Evolutionary conservation across 441 rosid genomes (phyloP), one percentile per base, ranked within the genome.

Genomic region (Aquilaria agallochum): DNA sequence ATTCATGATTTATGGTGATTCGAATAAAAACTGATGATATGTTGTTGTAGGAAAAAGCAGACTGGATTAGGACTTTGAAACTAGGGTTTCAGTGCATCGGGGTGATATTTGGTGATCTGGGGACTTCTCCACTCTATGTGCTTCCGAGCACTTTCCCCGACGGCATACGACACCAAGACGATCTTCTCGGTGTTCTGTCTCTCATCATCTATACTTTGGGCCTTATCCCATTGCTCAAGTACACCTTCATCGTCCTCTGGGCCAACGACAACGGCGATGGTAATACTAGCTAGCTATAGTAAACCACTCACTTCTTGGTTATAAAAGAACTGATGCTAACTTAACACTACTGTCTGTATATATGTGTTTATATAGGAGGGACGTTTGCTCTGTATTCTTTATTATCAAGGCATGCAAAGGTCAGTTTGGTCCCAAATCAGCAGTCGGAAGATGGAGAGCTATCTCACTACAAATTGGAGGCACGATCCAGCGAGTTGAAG

Each of bases 221-320:
- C 12, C 80, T 76, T 45, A 58, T 76, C 51, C 80, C 78, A 52
- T 59, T 76, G 34, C 63, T 70, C 78, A 76, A 76, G 61, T 76
- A 76, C 53, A 73, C 70, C 3, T 70, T 73, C 55, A 76, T 76
- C 56, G 76, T 74, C 46, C 64, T 76, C 62, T 62, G 59, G 67
- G 80, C 80, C 32, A 76, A 67, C 55, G 80, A 76, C 32, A 76
- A 76, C 40, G 80, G 80, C 34, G 72, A 76, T 73, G 80, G 81
- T 77, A 70, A 53, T 20, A 20, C 27, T 20, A 20, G 27, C 27
- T 20, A 20, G 27, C 27, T 20, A 20, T 20, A 20, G 1, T 20
- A 20, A 20, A 20, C 27, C 27, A 20, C 27, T 1, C 27, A 20
- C 27, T 20, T 20, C 27, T 20, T 20, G 27, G 27, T 20, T 20